Base-by-base conservation (phyloP, 2,329 filamentous ascomycete genomes). In the Orbilia oligospora region DNA sequence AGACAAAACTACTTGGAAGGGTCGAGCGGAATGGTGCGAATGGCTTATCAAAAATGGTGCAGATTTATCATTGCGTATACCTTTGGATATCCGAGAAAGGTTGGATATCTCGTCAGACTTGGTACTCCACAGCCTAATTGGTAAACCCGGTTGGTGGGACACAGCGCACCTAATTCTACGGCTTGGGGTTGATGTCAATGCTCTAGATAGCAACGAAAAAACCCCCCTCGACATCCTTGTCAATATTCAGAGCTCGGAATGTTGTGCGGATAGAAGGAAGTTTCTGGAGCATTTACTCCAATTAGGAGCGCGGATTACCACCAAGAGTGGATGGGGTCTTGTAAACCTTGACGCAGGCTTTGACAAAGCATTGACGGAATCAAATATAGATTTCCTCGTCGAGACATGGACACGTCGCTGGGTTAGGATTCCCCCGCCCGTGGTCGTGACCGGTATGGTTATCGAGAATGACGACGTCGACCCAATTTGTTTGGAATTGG, bases 41-140 rank as follows among this genome's bases (percentile, higher is more conserved):
- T 22, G n/a, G n/a, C 48, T 67, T 33, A 24, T 67, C 30, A n/a
- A 36, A 14, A 36, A 16, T 22, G 61, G 61, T n/a, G 61, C 24
- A 6, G 44, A 48, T 48, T 20, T 48, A 48, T n/a, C n/a, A n/a
- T n/a, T n/a, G n/a, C n/a, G n/a, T n/a, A n/a, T n/a, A n/a, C n/a
- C n/a, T n/a, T n/a, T n/a, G n/a, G n/a, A n/a, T n/a, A n/a, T n/a
- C n/a, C n/a, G n/a, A n/a, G n/a, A n/a, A n/a, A n/a, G n/a, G n/a
- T n/a, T n/a, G n/a, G n/a, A n/a, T n/a, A n/a, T n/a, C n/a, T n/a
- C n/a, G n/a, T n/a, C 27, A 41, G 20, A 38, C 14, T 27, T 46
- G 3, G 9, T 46, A 3, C 36, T 63, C 38, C 14, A 44, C n/a
- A 1, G 12, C 1, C 33, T 1, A 44, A 16, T n/a, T n/a, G n/a